These are phyloP conservation scores for Candida insectalens DNA, from an alignment of 805 yeast species.

Conservation along the genomic window DNA sequence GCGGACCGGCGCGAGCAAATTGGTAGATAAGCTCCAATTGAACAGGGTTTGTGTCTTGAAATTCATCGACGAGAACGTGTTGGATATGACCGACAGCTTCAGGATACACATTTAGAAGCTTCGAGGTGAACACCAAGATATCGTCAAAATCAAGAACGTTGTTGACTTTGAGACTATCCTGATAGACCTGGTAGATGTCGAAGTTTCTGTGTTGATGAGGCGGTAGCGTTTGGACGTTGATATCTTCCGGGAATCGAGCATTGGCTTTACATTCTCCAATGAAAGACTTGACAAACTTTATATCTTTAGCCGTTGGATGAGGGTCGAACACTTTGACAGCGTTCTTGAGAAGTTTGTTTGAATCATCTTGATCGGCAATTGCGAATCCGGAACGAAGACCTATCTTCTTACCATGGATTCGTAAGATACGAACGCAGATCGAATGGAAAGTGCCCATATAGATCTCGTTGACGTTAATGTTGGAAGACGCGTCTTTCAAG, in stretches of 20 bases:
- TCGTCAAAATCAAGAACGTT: constrained; percentile 76
- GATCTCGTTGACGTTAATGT: constrained; percentile 31
- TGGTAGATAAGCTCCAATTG: constrained; percentile 62
- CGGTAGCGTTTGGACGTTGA: too few relatives aligned
- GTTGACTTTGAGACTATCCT: constrained; percentile 31
- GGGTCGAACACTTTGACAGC: constrained; percentile 5
- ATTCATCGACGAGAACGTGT: constrained; percentile 86
- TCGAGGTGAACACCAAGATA: constrained; percentile 46
- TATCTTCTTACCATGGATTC: constrained; percentile 40
- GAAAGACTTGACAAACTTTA: constrained; percentile 29
- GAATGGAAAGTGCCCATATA: constrained; percentile 88
- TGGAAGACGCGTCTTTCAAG: constrained; percentile 21
- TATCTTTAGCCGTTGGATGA: constrained; percentile 32
- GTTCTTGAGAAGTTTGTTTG: constrained; percentile 31
- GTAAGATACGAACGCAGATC: constrained; percentile 54
- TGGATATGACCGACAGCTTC: constrained; percentile 39
- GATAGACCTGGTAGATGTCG: constrained; percentile 42
- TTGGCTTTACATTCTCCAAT: constrained; percentile 50
- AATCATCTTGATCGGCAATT: constrained; percentile 61
- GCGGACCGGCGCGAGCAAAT: constrained; percentile 32
- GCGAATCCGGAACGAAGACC: constrained; percentile 33
- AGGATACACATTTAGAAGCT: constrained; percentile 33
- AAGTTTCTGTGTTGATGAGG: constrained; percentile 13
- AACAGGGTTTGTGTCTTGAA: constrained; percentile 80
- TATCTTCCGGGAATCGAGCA: constrained; percentile 35